Evolutionary conservation across 1,139 yeast species (phyloP).

Genomic region (Pichia sp.): DNA sequence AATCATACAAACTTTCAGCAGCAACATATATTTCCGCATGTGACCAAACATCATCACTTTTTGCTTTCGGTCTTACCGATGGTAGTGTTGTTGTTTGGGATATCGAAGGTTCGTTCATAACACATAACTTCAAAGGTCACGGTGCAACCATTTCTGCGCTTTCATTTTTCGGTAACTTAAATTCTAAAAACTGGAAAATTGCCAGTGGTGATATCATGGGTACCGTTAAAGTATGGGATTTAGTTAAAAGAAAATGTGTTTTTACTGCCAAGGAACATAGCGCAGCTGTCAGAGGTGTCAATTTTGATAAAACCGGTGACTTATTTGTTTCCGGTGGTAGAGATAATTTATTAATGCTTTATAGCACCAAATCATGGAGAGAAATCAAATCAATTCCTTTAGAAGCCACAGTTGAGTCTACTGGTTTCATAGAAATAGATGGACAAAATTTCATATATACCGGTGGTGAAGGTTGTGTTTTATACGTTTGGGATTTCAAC

Average conservation of each 20-base stretch:
- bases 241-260: slow-evolving; percentile 72
- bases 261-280: slow-evolving; percentile 69
- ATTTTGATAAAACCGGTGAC: slow-evolving; percentile 53
- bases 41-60: slow-evolving; percentile 79
- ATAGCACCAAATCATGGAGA: slow-evolving; percentile 46
- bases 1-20: slow-evolving; percentile 59
- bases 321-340: slow-evolving; percentile 81
- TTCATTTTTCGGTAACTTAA: slow-evolving; percentile 68
- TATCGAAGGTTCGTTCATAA: slow-evolving; percentile 79
- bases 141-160: slow-evolving; percentile 88
- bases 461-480: slow-evolving; percentile 77
- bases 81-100: slow-evolving; percentile 94
- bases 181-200: slow-evolving; percentile 71
- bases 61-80: slow-evolving; percentile 95
- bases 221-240: slow-evolving; percentile 84
- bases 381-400: slow-evolving; percentile 68
- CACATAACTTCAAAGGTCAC: slow-evolving; percentile 93
- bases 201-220: slow-evolving; percentile 92
- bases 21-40: slow-evolving; percentile 79
- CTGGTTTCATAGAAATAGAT: slow-evolving; percentile 56
- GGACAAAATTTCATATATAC: slow-evolving; percentile 50
- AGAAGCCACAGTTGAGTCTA: slow-evolving; percentile 75
- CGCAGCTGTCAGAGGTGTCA: slow-evolving; percentile 85
- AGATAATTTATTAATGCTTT: slow-evolving; percentile 73
- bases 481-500: slow-evolving; percentile 58